A percentile compares a stretch with the other conserved stretches of the same genome.
These are phyloP conservation scores for Coemansia sp. DNA, from an alignment of 192 early-diverging fungal species.

Conservation along the genomic window DNA sequence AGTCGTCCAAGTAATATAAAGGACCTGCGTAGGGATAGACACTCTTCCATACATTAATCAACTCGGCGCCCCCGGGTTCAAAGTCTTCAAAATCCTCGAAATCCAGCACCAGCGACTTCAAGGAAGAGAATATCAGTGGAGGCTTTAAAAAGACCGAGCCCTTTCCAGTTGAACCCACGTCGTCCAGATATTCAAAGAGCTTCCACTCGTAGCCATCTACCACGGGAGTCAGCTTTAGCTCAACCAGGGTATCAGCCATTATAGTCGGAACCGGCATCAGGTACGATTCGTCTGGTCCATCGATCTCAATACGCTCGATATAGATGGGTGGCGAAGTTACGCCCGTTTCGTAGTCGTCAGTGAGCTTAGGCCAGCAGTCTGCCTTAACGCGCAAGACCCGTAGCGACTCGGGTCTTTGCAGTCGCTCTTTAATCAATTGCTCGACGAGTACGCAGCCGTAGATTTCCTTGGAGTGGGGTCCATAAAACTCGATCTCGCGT, in stretches of 20 bases:
- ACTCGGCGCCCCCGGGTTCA: too few species aligned
- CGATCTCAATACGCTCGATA: neutral
- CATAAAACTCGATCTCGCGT: conserved; percentile 13
- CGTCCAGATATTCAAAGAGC: neutral
- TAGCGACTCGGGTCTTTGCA: neutral
- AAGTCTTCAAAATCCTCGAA: too few species aligned
- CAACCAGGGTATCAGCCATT: neutral
- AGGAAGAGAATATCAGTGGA: neutral
- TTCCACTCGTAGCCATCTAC: neutral
- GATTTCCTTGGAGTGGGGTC: neutral
- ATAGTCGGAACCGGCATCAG: neutral
- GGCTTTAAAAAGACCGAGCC: neutral
- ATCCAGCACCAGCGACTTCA: neutral
- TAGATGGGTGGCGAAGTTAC: neutral
- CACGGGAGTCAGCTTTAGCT: neutral
- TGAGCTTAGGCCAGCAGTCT: conserved; percentile 1
- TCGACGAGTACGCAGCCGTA: neutral
- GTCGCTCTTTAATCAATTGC: conserved; percentile 18
- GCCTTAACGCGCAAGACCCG: neutral
- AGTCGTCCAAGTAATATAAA: too few species aligned
- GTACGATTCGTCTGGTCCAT: neutral
- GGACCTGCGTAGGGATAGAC: too few species aligned
- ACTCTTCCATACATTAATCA: too few species aligned
- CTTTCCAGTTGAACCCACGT: too few species aligned
- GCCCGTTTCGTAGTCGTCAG: neutral